Percentiles rank a stretch among this genome's conserved stretches.
phyloP scores from a whole-genome alignment of 352 stramenopile species.

The Pythium coloratum region DNA sequence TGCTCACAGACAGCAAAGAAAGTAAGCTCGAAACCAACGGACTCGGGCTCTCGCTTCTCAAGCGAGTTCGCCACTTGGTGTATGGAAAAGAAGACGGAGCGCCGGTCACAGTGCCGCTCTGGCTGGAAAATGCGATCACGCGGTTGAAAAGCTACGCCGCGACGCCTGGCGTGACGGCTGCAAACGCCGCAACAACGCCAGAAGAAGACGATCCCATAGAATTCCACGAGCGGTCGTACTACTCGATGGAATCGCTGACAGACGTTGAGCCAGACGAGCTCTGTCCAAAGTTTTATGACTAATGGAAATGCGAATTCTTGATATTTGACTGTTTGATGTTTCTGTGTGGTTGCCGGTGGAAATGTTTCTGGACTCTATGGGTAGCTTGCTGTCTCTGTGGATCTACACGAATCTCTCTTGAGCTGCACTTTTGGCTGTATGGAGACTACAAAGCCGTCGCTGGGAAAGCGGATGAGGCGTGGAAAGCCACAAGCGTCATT shows the following conservation, averaged over 20 bases:
- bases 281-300: slow-evolving; percentile 50
- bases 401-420: not conserved
- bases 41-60: slow-evolving; percentile 43
- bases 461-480: slow-evolving; percentile 3
- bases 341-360: not conserved
- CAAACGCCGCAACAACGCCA: not conserved
- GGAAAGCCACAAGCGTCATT: slow-evolving; percentile 25
- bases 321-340: not conserved
- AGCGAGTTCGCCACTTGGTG: slow-evolving; percentile 48
- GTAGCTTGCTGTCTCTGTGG: not conserved
- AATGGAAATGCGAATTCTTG: not conserved
- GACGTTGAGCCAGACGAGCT: slow-evolving; percentile 49
- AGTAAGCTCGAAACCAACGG: slow-evolving; percentile 59
- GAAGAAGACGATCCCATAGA: slow-evolving; percentile 38
- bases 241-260: slow-evolving; percentile 60
- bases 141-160: slow-evolving; percentile 35
- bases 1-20: slow-evolving; percentile 52
- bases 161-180: not conserved
- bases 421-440: not conserved
- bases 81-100: slow-evolving; percentile 17
- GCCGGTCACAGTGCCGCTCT: slow-evolving; percentile 22
- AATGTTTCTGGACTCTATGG: not conserved
- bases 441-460: slow-evolving; percentile 2
- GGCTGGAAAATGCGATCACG: slow-evolving; percentile 44
- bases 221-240: slow-evolving; percentile 60